Base-by-base conservation (phyloP, 2,329 filamentous ascomycete species). In the Arthrobotrys sphaeroides region DNA sequence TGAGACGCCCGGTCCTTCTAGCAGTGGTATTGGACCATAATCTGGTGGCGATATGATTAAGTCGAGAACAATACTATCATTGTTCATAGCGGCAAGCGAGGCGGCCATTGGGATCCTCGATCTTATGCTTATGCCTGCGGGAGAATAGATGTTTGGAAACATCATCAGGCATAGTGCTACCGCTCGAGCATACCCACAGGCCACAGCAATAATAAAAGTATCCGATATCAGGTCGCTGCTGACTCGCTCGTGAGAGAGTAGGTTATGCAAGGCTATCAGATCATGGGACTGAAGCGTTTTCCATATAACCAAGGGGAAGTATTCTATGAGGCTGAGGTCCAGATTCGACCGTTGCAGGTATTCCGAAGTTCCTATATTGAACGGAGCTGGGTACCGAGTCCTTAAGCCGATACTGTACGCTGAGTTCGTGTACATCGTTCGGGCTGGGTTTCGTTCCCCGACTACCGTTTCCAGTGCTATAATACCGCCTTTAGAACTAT, bases 161-260 rank as follows among this genome's bases (percentile, higher is more conserved):
- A 26, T 45, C 12, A 38, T 42, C 7, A 67, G 18, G 33, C 62
- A 67, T n/a, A 67, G 31, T 9, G 40, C 49, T 3, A 67, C 62
- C 16, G 45, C 62, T 24, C 36, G 26, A 18, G 62, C n/a, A 16
- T 57, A 67, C 28, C 62, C 49, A 45, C 62, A 67, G 6, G 42
- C 62, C 10, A 49, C 33, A 36, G 47, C 62, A 20, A 67, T 40
- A 12, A 67, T 59, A 59, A 67, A 67, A 6, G 62, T 57, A 26
- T 67, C 26, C 5, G 62, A 57, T 33, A 67, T 45, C 33, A 67
- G 26, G 12, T 36, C 12, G 6, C 36, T 45, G 7, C 57, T 22
- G 2, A 57, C 47, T 20, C 47, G 49, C 10, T 33, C 28, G 3
- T 45, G 38, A 18, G 47, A 43, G 24, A 67, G 62, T 10, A 45